phyloP scores from a whole-genome alignment of 768 basidiomycete species.

The Thelephora aurantiotincta region DNA sequence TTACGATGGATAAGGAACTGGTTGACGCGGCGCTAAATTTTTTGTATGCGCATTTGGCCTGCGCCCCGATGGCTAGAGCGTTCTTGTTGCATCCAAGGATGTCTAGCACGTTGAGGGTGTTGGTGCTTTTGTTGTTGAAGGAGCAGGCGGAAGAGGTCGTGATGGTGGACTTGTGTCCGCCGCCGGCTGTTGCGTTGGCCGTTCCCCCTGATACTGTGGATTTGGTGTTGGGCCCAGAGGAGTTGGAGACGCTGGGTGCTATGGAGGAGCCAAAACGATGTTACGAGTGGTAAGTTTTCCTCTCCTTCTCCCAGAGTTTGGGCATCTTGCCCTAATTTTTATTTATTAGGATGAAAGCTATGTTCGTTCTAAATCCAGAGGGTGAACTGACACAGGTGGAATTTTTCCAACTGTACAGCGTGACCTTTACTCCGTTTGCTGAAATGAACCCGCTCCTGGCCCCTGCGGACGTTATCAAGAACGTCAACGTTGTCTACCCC shows the following conservation, averaged over 20 bases:
- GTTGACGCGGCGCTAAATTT: slow-evolving; percentile 64
- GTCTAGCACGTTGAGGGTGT: slow-evolving; percentile 52
- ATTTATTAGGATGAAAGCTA: slow-evolving; percentile 62
- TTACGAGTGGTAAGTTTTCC: slow-evolving; percentile 56
- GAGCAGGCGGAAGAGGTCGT: slow-evolving; percentile 64
- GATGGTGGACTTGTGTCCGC: slow-evolving; percentile 45
- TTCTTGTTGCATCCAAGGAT: slow-evolving; percentile 62
- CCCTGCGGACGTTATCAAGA: slow-evolving; percentile 92
- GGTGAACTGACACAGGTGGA: slow-evolving; percentile 86
- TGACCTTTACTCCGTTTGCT: slow-evolving; percentile 52
- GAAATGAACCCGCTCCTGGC: slow-evolving; percentile 50
- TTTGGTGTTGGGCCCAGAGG: slow-evolving; percentile 60
- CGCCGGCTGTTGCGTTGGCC: slow-evolving; percentile 44
- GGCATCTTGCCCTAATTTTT: not conserved
- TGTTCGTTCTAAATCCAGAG: slow-evolving; percentile 65
- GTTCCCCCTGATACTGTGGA: slow-evolving; percentile 28
- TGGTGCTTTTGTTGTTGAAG: slow-evolving; percentile 49
- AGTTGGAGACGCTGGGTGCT: slow-evolving; percentile 41
- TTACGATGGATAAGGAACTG: slow-evolving; percentile 45
- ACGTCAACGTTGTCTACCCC: slow-evolving; percentile 74
- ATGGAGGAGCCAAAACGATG: slow-evolving; percentile 67
- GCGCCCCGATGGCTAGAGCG: slow-evolving; percentile 60
- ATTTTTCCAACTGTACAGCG: slow-evolving; percentile 91
- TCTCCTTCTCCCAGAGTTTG: not conserved
- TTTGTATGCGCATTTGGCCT: slow-evolving; percentile 60